A percentile compares a stretch with the other conserved stretches of the same genome.
Evolutionary conservation across 2,329 filamentous ascomycete genomes (phyloP).

Genomic region (Alternaria consortialis): DNA sequence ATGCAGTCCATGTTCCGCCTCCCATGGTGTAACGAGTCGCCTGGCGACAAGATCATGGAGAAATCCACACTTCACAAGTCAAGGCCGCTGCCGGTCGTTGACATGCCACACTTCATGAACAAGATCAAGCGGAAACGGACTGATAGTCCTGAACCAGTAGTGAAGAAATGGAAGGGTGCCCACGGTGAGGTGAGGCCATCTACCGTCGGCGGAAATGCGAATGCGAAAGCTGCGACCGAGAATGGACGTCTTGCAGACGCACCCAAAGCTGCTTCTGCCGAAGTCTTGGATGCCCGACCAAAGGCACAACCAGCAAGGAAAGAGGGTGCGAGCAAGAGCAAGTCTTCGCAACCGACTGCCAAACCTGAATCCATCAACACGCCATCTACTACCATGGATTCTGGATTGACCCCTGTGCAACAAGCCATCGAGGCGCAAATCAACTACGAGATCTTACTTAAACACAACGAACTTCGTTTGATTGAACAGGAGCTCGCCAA

Average conservation of each 20-base stretch:
- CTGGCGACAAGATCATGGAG: slow-evolving; percentile 55
- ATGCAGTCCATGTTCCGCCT: slow-evolving; percentile 63
- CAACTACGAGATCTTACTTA: slow-evolving; percentile 88
- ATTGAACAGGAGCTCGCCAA: slow-evolving; percentile 97
- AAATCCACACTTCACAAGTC: slow-evolving; percentile 54
- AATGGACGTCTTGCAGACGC: slow-evolving; percentile 25
- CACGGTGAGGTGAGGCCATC: slow-evolving; percentile 44
- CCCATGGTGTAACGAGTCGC: slow-evolving; percentile 57
- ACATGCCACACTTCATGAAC: slow-evolving; percentile 56
- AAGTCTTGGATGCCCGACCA: slow-evolving; percentile 35
- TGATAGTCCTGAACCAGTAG: slow-evolving; percentile 57
- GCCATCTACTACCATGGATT: slow-evolving; percentile 36
- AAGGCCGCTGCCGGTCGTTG: slow-evolving; percentile 56
- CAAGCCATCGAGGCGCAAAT: slow-evolving; percentile 86
- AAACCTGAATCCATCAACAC: slow-evolving; percentile 36
- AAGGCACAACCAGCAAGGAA: slow-evolving; percentile 42
- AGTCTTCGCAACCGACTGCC: slow-evolving; percentile 31
- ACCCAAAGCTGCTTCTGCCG: slow-evolving; percentile 30
- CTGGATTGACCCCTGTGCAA: slow-evolving; percentile 62
- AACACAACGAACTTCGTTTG: slow-evolving; percentile 91
- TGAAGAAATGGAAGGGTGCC: slow-evolving; percentile 53
- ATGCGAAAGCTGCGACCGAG: slow-evolving; percentile 26
- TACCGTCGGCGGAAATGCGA: slow-evolving; percentile 20
- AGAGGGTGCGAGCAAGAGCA: slow-evolving; percentile 44
- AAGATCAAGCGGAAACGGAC: slow-evolving; percentile 68